Base-by-base conservation (phyloP, 2,329 filamentous ascomycete genomes). In the Leptodontidium sp. region DNA sequence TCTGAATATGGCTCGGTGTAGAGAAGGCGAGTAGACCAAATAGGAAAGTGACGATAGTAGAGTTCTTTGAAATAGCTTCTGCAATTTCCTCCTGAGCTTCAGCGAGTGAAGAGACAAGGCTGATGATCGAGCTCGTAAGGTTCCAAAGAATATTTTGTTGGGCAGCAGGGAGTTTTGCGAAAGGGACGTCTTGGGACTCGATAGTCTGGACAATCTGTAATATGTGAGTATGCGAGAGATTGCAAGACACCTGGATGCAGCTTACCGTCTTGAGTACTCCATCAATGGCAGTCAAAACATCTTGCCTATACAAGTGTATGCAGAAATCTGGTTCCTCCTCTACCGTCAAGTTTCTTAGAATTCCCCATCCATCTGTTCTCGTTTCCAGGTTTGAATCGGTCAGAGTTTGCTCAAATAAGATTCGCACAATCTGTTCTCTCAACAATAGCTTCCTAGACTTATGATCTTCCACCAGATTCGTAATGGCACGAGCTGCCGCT, bases 311-410 rank as follows among this genome's bases (percentile, higher is more conserved):
- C 67, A 92, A 78, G 73, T 91, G 88, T 24, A 91, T 81, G 71
- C 88, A 90, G 68, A 91, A 91, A 74, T 91, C 89, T 14, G 85
- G 81, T 73, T 90, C 89, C 77, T 91, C 90, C 75, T 90, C 86
- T 70, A 86, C 81, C 1, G 85, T 86, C 64, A 92, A 81, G 52
- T 87, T 84, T 71, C 85, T 84, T 64, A 92, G 80, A 71, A 91
- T 89, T 14, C 86, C 85, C 90, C 90, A 92, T n/a, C 88, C 90
- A 24, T 88, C 87, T 53, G 88, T 86, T 59, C 87, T 84, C 73
- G 87, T 88, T 79, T 91, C 88, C 64, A 90, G 81, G 67, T 84
- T 87, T 47, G 84, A 81, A 75, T 92, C 89, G 29, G 87, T 88
- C 66, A 91, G 79, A 38, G 88, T 90, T 81, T 91, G 87, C 40